phyloP scores from a whole-genome alignment of 2,329 filamentous ascomycete genomes.

The Cyanodermella asteris region DNA sequence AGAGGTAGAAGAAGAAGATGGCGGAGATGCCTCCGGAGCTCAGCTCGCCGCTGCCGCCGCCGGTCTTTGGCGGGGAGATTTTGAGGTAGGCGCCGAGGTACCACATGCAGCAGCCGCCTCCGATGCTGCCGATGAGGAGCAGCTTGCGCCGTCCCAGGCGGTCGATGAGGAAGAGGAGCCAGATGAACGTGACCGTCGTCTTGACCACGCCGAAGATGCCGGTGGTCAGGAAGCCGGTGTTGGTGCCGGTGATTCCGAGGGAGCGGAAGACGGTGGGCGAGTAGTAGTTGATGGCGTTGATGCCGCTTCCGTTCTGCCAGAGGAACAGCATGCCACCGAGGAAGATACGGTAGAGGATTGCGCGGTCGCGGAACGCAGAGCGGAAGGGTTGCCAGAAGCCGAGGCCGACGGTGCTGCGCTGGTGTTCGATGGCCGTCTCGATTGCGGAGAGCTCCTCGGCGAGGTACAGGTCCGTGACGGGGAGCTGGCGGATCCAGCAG shows the following conservation, averaged over 20 bases:
- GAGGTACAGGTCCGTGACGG: slow-evolving; percentile 34
- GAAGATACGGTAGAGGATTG: slow-evolving; percentile 49
- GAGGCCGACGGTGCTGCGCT: slow-evolving; percentile 38
- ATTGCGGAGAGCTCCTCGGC: slow-evolving; percentile 51
- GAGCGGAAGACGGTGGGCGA: slow-evolving; percentile 45
- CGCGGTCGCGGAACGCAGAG: slow-evolving; percentile 29
- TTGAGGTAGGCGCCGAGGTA: slow-evolving; percentile 41
- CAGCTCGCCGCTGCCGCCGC: slow-evolving; percentile 15
- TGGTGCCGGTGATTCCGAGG: slow-evolving; percentile 39
- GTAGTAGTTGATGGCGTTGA: slow-evolving; percentile 65
- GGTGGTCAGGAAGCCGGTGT: slow-evolving; percentile 41
- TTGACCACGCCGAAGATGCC: slow-evolving; percentile 62
- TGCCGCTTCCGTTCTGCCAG: slow-evolving; percentile 56
- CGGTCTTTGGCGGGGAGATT: slow-evolving; percentile 18
- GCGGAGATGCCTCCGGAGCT: slow-evolving; percentile 33
- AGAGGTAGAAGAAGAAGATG: slow-evolving; percentile 53
- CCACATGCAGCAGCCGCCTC: slow-evolving; percentile 43
- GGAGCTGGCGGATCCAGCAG: slow-evolving; percentile 20
- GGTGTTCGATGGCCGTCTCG: slow-evolving; percentile 45
- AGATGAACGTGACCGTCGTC: slow-evolving; percentile 44
- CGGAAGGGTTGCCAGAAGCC: slow-evolving; percentile 58
- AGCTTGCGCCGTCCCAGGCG: slow-evolving; percentile 39
- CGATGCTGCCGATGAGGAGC: slow-evolving; percentile 40
- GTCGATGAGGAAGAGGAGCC: slow-evolving; percentile 48
- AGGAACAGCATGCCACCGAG: slow-evolving; percentile 54